These are phyloP conservation scores for Pachysandra terminalis DNA, from an alignment of 164 flowering plant genomes.

Conservation along the genomic window DNA sequence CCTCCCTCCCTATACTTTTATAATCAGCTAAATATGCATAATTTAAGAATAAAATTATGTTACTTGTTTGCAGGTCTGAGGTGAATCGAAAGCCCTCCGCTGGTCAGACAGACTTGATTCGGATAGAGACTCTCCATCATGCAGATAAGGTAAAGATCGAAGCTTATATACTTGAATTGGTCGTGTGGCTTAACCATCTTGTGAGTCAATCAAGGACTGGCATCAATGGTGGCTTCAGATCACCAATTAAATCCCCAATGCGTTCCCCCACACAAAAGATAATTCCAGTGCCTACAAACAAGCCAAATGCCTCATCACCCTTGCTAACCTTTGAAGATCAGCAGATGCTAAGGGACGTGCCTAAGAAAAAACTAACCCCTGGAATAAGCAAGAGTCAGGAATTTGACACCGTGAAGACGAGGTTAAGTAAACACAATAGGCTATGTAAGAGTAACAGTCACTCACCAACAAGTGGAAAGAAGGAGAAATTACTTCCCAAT, in stretches of 20 bases:
- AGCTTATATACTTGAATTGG: constrained; percentile 74
- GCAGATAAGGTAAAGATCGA: constrained; percentile 93
- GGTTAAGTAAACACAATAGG: constrained; percentile 53
- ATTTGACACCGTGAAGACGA: constrained; percentile 53
- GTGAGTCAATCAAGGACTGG: constrained; percentile 54
- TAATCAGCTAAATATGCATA: too few relatives aligned
- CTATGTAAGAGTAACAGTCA: constrained; percentile 82
- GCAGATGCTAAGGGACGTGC: constrained; percentile 77
- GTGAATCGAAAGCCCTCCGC: constrained; percentile 55
- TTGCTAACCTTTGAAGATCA: constrained; percentile 67
- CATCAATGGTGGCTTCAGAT: constrained; percentile 45
- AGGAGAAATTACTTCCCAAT: constrained; percentile 42
- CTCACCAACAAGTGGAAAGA: constrained; percentile 53
- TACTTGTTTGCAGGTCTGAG: constrained; percentile 56
- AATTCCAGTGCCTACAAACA: constrained; percentile 26
- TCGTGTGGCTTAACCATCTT: constrained; percentile 91
- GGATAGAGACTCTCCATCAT: constrained; percentile 89
- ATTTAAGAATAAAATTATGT: too few relatives aligned
- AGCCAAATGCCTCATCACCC: constrained; percentile 37
- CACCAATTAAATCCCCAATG: constrained; percentile 78
- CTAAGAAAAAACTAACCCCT: constrained; percentile 70
- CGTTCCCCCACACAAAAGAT: constrained; percentile 64
- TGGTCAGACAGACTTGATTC: constrained; percentile 62
- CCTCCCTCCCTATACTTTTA: too few relatives aligned
- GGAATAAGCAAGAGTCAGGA: constrained; percentile 96